phyloP scores from a whole-genome alignment of 805 yeast genomes.

The Kuraishia piskuri region DNA sequence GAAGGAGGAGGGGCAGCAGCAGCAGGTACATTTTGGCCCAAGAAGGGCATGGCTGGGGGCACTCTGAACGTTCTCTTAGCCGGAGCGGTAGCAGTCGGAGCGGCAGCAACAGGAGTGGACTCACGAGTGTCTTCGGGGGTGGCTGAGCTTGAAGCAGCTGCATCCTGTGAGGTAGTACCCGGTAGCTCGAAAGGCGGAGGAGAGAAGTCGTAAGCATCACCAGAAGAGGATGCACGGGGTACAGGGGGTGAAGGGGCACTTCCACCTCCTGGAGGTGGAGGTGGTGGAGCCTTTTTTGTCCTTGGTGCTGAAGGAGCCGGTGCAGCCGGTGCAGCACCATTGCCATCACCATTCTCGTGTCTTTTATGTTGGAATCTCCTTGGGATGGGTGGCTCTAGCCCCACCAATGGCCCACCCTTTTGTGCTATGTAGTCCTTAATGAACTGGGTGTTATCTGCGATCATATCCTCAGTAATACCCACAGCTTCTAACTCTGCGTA shows the following conservation, averaged over 20 bases:
- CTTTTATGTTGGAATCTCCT: slow-evolving; percentile 36
- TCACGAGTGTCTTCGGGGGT: slow-evolving; percentile 6
- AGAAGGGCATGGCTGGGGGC: slow-evolving; percentile 24
- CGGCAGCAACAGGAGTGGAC: slow-evolving; percentile 7
- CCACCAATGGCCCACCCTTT: slow-evolving; percentile 74
- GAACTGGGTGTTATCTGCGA: slow-evolving; percentile 77
- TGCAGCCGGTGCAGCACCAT: not conserved
- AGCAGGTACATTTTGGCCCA: slow-evolving; percentile 8
- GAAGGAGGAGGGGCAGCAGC: slow-evolving; percentile 15
- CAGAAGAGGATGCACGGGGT: slow-evolving; percentile 15
- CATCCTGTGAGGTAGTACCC: slow-evolving; percentile 7
- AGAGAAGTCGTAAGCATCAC: slow-evolving; percentile 13
- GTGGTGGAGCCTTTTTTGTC: slow-evolving; percentile 25
- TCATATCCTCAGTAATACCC: slow-evolving; percentile 83
- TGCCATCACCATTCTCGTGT: slow-evolving; percentile 5
- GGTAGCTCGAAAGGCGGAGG: slow-evolving; percentile 13
- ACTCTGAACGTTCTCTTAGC: slow-evolving; percentile 23
- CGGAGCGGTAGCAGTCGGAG: slow-evolving; percentile 10
- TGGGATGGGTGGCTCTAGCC: slow-evolving; percentile 80
- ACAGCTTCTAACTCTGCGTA: slow-evolving; percentile 65
- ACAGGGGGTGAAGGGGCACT: slow-evolving; percentile 36
- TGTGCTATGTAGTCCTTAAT: slow-evolving; percentile 69
- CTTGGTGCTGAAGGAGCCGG: slow-evolving; percentile 13
- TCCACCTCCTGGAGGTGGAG: slow-evolving; percentile 29
- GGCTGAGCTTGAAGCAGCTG: slow-evolving; percentile 10